Evolutionary conservation across 163 green algal species (phyloP).

Genomic region (Chlamydomonas reinhardtii): DNA sequence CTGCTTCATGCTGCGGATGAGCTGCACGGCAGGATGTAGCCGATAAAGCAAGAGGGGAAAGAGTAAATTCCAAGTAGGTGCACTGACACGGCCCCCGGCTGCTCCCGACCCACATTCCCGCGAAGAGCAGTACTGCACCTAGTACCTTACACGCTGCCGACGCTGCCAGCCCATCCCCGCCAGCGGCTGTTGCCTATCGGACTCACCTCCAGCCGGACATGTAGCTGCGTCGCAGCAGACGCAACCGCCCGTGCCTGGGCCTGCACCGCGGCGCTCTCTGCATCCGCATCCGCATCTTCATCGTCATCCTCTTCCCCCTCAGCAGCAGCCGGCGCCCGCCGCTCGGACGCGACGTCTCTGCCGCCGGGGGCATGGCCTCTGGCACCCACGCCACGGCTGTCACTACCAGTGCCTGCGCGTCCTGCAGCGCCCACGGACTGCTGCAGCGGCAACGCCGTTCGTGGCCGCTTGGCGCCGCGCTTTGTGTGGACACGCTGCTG

Average conservation of each 20-base stretch:
- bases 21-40: not conserved
- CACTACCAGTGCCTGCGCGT: not conserved
- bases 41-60: no score
- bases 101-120: no score
- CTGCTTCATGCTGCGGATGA: slow-evolving; percentile 48
- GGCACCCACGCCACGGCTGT: no score
- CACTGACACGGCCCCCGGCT: no score
- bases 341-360: not conserved
- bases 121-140: no score
- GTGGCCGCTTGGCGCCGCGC: no score
- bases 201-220: slow-evolving; percentile 41
- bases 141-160: no score
- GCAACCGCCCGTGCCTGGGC: slow-evolving; percentile 24
- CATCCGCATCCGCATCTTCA: not conserved
- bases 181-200: no score
- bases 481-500: no score
- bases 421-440: not conserved
- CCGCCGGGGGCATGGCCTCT: not conserved
- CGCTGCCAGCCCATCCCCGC: no score
- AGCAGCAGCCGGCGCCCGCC: no score
- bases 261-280: not conserved
- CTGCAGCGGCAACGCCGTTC: not conserved
- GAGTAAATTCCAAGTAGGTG: no score
- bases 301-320: not conserved
- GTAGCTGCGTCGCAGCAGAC: slow-evolving; percentile 10